Evolutionary conservation across 2,329 filamentous ascomycete species (phyloP).

Genomic region (Harringtonia lauricola): DNA sequence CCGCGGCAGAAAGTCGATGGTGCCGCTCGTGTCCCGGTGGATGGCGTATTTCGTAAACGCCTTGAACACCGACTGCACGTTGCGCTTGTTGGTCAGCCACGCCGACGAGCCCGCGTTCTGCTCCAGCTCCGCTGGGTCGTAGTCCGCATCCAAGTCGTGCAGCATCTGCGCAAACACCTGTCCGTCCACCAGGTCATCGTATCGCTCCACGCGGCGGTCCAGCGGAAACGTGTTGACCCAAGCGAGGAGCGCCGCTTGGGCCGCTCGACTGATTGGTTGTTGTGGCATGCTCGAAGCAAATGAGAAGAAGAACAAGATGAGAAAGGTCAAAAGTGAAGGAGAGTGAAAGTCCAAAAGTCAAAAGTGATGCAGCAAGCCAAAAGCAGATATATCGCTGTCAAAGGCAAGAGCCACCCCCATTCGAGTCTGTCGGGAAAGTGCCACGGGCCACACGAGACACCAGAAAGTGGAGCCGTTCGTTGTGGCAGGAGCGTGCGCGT

Average conservation of each 20-base stretch:
- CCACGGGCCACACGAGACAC: too few species aligned
- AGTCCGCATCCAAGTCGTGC: constrained; percentile 45
- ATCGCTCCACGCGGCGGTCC: constrained; percentile 32
- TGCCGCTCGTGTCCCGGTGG: constrained; percentile 13
- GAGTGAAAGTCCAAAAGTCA: too few species aligned
- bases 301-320: not conserved
- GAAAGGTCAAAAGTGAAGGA: not conserved
- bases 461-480: too few species aligned
- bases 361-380: too few species aligned
- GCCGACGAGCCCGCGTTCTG: constrained; percentile 29
- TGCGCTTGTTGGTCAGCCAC: constrained; percentile 61
- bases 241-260: constrained; percentile 44
- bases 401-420: too few species aligned
- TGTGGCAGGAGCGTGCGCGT: too few species aligned
- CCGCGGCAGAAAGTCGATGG: constrained; percentile 12
- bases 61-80: constrained; percentile 87
- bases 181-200: constrained; percentile 42
- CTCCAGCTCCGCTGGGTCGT: constrained; percentile 43
- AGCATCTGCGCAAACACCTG: constrained; percentile 43
- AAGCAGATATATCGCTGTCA: too few species aligned
- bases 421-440: too few species aligned
- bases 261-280: constrained; percentile 25
- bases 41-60: constrained; percentile 64
- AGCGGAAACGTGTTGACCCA: constrained; percentile 41
- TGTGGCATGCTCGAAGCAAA: constrained; percentile 15